Evolutionary conservation across 1,284 basidiomycete species (phyloP).

Genomic region (Marasmius sp.): DNA sequence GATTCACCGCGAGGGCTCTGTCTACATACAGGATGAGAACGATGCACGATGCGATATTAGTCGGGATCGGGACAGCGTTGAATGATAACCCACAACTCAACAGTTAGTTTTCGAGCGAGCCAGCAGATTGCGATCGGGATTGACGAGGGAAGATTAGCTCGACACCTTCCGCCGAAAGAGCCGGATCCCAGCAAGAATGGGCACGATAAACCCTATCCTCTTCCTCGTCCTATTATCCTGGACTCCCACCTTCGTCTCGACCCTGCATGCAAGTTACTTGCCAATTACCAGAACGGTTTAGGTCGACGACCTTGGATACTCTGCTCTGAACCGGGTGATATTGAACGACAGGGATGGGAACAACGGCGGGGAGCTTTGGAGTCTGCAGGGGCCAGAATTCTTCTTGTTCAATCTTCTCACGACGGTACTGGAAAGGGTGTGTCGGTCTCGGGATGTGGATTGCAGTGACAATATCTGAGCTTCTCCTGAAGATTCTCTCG

Average conservation of each 20-base stretch:
- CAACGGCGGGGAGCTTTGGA: slow-evolving; percentile 45
- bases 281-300: slow-evolving; percentile 57
- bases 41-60: slow-evolving; percentile 90
- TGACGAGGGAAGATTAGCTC: slow-evolving; percentile 35
- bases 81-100: slow-evolving; percentile 95
- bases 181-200: slow-evolving; percentile 16
- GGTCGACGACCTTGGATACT: slow-evolving; percentile 82
- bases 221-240: slow-evolving; percentile 84
- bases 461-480: slow-evolving; percentile 9
- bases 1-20: neutral
- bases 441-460: slow-evolving; percentile 1
- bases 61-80: slow-evolving; percentile 88
- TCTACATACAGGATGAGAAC: slow-evolving; percentile 66
- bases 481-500: slow-evolving; percentile 35
- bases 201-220: slow-evolving; percentile 38
- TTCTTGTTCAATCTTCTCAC: slow-evolving; percentile 34
- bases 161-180: slow-evolving; percentile 50
- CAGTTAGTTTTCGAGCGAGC: slow-evolving; percentile 47
- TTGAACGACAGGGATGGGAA: slow-evolving; percentile 22
- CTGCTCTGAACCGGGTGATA: slow-evolving; percentile 36
- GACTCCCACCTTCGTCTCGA: slow-evolving; percentile 76
- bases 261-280: slow-evolving; percentile 70
- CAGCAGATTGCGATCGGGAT: slow-evolving; percentile 1
- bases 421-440: slow-evolving; percentile 25
- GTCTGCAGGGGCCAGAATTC: slow-evolving; percentile 53